Evolutionary conservation across 1,139 yeast genomes (phyloP).

Genomic region (Sugiyamaella paludigena): DNA sequence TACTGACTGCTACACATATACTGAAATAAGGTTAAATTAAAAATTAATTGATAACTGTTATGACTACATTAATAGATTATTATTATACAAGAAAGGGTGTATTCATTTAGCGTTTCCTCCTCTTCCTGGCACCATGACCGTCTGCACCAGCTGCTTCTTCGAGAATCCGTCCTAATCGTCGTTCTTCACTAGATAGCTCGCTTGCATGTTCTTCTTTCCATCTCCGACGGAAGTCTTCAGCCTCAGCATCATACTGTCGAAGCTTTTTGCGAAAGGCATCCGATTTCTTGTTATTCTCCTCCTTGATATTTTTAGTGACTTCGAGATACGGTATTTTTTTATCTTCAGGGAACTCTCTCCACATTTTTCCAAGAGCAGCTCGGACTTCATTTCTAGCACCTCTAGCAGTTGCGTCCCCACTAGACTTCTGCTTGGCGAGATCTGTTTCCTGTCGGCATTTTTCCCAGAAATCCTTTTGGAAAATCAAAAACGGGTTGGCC

Average conservation of each 20-base stretch:
- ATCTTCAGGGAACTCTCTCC: slow-evolving; percentile 43
- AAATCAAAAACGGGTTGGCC: slow-evolving; percentile 44
- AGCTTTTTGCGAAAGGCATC: slow-evolving; percentile 37
- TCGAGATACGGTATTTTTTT: slow-evolving; percentile 41
- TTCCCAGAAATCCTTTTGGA: slow-evolving; percentile 46
- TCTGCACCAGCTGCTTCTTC: not conserved
- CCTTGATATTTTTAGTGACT: slow-evolving; percentile 38
- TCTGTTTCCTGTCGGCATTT: slow-evolving; percentile 41
- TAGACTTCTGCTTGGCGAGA: slow-evolving; percentile 32
- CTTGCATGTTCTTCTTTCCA: slow-evolving; percentile 41
- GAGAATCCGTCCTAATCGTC: slow-evolving; percentile 25
- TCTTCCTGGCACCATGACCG: too few species aligned
- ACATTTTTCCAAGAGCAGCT: slow-evolving; percentile 43
- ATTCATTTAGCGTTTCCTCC: too few species aligned
- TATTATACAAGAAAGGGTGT: too few species aligned
- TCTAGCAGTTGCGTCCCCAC: slow-evolving; percentile 34
- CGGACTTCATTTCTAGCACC: slow-evolving; percentile 45
- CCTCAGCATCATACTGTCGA: slow-evolving; percentile 40
- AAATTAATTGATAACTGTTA: too few species aligned
- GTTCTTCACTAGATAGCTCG: slow-evolving; percentile 37
- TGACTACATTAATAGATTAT: too few species aligned
- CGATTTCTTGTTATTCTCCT: slow-evolving; percentile 35
- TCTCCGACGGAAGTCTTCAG: slow-evolving; percentile 40
- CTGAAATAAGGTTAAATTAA: too few species aligned
- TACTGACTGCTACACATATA: too few species aligned